phyloP scores from a whole-genome alignment of 306 rosid genomes.

The Betula pendula region DNA sequence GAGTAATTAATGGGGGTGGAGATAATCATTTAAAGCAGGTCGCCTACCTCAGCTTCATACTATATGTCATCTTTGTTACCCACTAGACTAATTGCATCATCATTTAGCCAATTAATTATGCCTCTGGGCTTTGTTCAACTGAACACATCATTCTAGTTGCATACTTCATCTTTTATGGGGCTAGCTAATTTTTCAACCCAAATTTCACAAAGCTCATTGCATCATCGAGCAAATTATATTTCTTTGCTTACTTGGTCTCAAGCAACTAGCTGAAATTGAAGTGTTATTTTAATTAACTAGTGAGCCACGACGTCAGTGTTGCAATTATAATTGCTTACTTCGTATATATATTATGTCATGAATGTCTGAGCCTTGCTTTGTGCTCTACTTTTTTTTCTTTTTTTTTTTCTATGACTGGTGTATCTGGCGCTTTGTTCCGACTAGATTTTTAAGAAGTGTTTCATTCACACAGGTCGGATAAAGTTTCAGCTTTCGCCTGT shows the following conservation, averaged over 20 bases:
- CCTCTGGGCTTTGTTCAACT: conserved; percentile 16
- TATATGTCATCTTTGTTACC: conserved; percentile 11
- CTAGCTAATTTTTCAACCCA: conserved; percentile 14
- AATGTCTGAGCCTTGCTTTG: conserved; percentile 25
- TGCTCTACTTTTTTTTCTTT: conserved; percentile 30
- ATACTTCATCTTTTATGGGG: conserved; percentile 24
- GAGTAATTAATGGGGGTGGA: neutral
- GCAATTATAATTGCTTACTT: no score
- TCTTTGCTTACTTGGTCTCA: neutral
- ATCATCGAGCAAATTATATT: no score
- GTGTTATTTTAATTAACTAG: neutral
- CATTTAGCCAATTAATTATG: conserved; percentile 4
- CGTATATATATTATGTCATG: neutral
- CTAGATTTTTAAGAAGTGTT: no score
- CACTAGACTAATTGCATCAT: conserved; percentile 32
- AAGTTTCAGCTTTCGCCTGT: no score
- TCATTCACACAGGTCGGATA: no score
- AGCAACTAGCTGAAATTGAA: no score
- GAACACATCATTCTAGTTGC: conserved; percentile 25
- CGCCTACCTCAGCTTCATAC: neutral
- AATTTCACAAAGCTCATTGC: conserved; percentile 10
- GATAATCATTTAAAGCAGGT: neutral
- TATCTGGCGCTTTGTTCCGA: no score
- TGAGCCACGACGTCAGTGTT: no score
- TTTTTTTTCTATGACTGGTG: no score